These are phyloP conservation scores for Eucalyptus curtisii DNA, from an alignment of 345 rosid species.

Conservation along the genomic window DNA sequence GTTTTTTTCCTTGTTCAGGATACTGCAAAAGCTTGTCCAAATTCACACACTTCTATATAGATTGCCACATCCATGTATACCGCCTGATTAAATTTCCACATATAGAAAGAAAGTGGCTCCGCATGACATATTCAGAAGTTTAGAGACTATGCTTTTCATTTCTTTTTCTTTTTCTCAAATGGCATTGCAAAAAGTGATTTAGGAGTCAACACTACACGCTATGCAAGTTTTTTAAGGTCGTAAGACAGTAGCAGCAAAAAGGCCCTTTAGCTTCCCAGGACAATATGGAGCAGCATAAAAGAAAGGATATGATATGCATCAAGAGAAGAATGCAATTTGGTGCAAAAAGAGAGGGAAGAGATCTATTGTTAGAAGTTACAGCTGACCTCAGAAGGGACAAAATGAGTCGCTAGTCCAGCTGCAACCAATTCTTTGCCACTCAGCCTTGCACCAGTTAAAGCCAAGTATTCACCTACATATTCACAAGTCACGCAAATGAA, in stretches of 20 bases:
- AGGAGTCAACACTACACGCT: no score
- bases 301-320: neutral
- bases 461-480: slow-evolving; percentile 75
- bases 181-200: neutral
- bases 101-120: neutral
- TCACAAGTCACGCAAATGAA: neutral
- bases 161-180: neutral
- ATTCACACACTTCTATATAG: neutral
- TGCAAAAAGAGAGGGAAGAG: neutral
- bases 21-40: neutral
- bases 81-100: neutral
- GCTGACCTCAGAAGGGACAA: slow-evolving; percentile 72
- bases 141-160: neutral
- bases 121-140: neutral
- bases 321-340: neutral
- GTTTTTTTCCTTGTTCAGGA: neutral
- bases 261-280: neutral
- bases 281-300: neutral
- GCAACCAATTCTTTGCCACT: slow-evolving; percentile 74
- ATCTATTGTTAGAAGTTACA: neutral
- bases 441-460: slow-evolving; percentile 80
- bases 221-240: neutral
- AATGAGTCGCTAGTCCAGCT: slow-evolving; percentile 79
- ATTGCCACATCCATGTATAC: neutral
- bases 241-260: neutral